A percentile compares a stretch with the other conserved stretches of the same genome.
phyloP scores from a whole-genome alignment of 129 eudicot genomes.

The Centrapalus pauciflorus region DNA sequence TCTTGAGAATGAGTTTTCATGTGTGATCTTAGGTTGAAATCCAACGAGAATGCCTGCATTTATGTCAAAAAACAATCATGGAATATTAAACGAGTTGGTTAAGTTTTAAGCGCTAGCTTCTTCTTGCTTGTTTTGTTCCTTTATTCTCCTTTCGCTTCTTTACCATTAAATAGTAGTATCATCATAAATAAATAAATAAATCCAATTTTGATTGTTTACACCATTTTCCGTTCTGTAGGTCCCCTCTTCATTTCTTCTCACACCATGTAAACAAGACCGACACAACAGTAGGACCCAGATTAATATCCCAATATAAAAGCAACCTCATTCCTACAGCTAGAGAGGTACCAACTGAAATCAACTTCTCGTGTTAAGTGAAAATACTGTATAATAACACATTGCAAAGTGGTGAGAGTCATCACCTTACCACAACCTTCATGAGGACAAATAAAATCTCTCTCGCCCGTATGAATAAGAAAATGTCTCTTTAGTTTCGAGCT shows the following conservation, averaged over 20 bases:
- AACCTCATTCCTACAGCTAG: neutral
- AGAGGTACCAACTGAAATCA: neutral
- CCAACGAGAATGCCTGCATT: constrained; percentile 98
- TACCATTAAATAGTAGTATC: neutral
- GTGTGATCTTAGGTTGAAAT: constrained; percentile 87
- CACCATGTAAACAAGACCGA: neutral
- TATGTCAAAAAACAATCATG: too few relatives aligned
- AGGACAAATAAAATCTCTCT: constrained; percentile 90
- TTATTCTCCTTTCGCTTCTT: neutral
- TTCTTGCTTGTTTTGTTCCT: neutral
- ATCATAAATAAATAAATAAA: neutral
- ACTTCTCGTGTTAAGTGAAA: too few relatives aligned
- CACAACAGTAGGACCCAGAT: neutral
- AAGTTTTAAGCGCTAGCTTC: neutral
- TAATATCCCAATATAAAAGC: neutral
- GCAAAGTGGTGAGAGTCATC: constrained; percentile 27
- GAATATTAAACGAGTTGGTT: too few relatives aligned
- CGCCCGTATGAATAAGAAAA: constrained; percentile 94
- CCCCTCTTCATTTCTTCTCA: neutral
- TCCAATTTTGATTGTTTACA: neutral
- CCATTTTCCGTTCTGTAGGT: neutral
- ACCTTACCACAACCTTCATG: constrained; percentile 99
- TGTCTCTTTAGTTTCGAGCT: constrained; percentile 94
- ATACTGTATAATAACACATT: too few relatives aligned
- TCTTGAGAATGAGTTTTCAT: constrained; percentile 98